These are phyloP conservation scores for Fusarium pseudograminearum DNA, from an alignment of 2,329 filamentous ascomycete genomes.

Conservation along the genomic window DNA sequence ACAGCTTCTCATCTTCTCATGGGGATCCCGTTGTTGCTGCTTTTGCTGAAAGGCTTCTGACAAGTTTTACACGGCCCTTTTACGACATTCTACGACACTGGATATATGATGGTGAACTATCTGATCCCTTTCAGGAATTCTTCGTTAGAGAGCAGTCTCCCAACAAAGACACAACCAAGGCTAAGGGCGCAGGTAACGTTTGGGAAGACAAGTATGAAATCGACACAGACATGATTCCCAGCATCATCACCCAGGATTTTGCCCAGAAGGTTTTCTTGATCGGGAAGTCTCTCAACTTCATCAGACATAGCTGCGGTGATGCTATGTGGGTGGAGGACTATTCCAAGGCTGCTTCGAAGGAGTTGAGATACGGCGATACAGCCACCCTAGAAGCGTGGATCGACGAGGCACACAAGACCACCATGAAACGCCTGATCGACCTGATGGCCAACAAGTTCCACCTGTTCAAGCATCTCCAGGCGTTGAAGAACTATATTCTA, in stretches of 20 bases:
- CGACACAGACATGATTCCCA: conserved; percentile 86
- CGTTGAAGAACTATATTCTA: conserved; percentile 93
- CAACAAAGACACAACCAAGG: conserved; percentile 62
- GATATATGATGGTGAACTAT: conserved; percentile 98
- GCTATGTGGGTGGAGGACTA: conserved; percentile 96
- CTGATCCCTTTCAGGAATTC: conserved; percentile 96
- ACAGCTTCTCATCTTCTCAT: conserved; percentile 91
- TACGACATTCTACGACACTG: conserved; percentile 96
- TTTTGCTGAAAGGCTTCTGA: conserved; percentile 90
- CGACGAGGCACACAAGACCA: conserved; percentile 96
- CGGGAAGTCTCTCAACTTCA: conserved; percentile 98
- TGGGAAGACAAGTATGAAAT: conserved; percentile 99
- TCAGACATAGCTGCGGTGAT: conserved; percentile 93
- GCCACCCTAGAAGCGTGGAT: conserved; percentile 92
- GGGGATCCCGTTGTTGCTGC: conserved; percentile 94
- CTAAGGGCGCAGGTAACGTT: conserved; percentile 82
- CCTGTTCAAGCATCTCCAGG: conserved; percentile 89
- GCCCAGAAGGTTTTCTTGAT: conserved; percentile 97
- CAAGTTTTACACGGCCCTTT: conserved; percentile 90
- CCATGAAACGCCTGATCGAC: conserved; percentile 93
- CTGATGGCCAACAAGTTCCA: conserved; percentile 97
- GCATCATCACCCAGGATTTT: conserved; percentile 92
- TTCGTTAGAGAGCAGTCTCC: conserved; percentile 86
- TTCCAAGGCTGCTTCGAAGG: conserved; percentile 91
- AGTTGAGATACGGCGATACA: conserved; percentile 92